Evolutionary conservation across 495 filamentous ascomycete genomes (phyloP), one percentile per base, ranked within the genome.

Genomic region (Niebla homalea): DNA sequence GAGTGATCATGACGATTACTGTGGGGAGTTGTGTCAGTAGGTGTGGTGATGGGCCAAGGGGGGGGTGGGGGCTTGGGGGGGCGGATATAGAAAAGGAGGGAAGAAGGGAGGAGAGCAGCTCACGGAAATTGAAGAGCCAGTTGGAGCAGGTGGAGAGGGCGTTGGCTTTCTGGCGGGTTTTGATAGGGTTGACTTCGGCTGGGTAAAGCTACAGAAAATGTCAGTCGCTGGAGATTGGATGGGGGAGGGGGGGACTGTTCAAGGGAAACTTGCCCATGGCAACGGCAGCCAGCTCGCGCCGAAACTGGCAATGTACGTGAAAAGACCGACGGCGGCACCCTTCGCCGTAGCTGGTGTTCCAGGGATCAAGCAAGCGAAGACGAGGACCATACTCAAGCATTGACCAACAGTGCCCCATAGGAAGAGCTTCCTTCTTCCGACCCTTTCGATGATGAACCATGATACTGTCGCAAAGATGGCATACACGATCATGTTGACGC

Each of bases 401-500:
- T 88, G 85, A 0, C 85, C 85, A 10, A 83, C 51, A 23, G 78
- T 81, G 23, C 85, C 85, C 44, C 70, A 73, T 3, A 88, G 62
- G 65, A 83, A 87, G 26, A 89, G 68, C 47, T 84, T 83, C 12
- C 85, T 75, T 10, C 85, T 74, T 21, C 85, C 85, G 32, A 80
- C 77, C 15, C 73, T 75, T 69, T 89, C 84, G 49, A 89, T 80
- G 59, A 85, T 76, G 66, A 87, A 89, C 81, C 84, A 89, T 0
- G 84, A 88, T 39, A 79, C 75, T 0, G 83, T 88, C 4, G 82
- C 74, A 53, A 84, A 87, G 51, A 88, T 76, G 14, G 82, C 70
- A 60, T 93, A 90, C 26, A 89, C 78, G 20, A 87, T 73, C 71
- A 86, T 81, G 68, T 87, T 89, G 36, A 89, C 75, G 60, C 85